A percentile compares a stretch with the other conserved stretches of the same genome.
These are phyloP conservation scores for Phytophthora agathidicida DNA, from an alignment of 352 stramenopile genomes.

Conservation along the genomic window DNA sequence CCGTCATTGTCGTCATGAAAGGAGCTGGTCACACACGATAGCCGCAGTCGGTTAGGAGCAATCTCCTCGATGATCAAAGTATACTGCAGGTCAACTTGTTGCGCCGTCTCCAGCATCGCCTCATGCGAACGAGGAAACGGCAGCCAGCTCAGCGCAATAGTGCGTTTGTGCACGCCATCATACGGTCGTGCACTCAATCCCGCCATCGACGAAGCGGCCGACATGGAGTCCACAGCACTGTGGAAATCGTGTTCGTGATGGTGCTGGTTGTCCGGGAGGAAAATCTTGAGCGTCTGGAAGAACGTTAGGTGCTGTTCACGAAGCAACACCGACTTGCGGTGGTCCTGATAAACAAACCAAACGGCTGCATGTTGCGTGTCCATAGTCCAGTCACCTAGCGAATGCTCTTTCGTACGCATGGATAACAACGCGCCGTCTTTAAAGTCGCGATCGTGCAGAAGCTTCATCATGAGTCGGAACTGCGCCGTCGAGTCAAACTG, in stretches of 20 bases:
- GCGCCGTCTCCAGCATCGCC: slow-evolving; percentile 19
- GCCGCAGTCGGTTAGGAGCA: slow-evolving; percentile 40
- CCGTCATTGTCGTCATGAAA: slow-evolving; percentile 54
- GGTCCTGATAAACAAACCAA: slow-evolving; percentile 66
- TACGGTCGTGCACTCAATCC: slow-evolving; percentile 37
- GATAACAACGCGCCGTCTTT: slow-evolving; percentile 58
- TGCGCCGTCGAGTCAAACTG: slow-evolving; percentile 58
- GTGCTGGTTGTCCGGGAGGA: slow-evolving; percentile 44
- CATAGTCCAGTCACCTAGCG: slow-evolving; percentile 37
- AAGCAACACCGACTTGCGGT: slow-evolving; percentile 52
- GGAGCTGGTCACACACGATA: slow-evolving; percentile 64
- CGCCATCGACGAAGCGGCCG: slow-evolving; percentile 27
- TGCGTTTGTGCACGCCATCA: slow-evolving; percentile 61
- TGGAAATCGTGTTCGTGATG: slow-evolving; percentile 16
- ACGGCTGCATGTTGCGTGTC: slow-evolving; percentile 64
- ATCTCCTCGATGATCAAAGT: slow-evolving; percentile 74
- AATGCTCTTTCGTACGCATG: slow-evolving; percentile 40
- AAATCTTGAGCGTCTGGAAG: slow-evolving; percentile 70
- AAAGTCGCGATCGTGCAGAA: slow-evolving; percentile 61
- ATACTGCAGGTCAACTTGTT: slow-evolving; percentile 61
- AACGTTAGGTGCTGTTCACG: slow-evolving; percentile 64
- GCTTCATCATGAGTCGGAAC: slow-evolving; percentile 70
- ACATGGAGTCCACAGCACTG: slow-evolving; percentile 17
- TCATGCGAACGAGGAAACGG: slow-evolving; percentile 50
- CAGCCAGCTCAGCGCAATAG: slow-evolving; percentile 64